A percentile compares a stretch with the other conserved stretches of the same genome.
These are phyloP conservation scores for Smittium culicis DNA, from an alignment of 371 early-diverging fungal genomes.

Conservation along the genomic window DNA sequence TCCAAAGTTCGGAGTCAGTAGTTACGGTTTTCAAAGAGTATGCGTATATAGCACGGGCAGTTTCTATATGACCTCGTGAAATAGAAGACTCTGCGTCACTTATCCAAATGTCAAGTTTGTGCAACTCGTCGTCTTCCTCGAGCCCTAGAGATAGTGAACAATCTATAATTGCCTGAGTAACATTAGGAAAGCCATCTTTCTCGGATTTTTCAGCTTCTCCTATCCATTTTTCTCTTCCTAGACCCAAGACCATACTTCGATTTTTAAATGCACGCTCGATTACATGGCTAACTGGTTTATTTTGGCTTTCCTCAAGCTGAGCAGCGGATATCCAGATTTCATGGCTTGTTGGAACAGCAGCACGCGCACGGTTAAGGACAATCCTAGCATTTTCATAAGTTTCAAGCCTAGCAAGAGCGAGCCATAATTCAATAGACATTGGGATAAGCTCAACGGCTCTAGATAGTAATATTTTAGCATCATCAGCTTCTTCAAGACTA, in stretches of 20 bases:
- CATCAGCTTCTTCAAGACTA: conserved; percentile 77
- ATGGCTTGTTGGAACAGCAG: conserved; percentile 69
- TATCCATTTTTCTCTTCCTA: conserved; percentile 83
- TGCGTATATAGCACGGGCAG: conserved; percentile 80
- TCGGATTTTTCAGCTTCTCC: conserved; percentile 77
- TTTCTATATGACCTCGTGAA: conserved; percentile 47
- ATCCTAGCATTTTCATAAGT: conserved; percentile 75
- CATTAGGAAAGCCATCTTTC: conserved; percentile 54
- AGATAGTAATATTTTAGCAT: conserved; percentile 76
- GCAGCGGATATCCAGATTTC: conserved; percentile 94
- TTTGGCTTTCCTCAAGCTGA: conserved; percentile 71
- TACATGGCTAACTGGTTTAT: conserved; percentile 48
- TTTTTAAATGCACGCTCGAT: conserved; percentile 40
- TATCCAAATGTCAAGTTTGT: conserved; percentile 68
- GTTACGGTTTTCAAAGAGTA: conserved; percentile 68
- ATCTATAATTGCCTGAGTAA: conserved; percentile 71
- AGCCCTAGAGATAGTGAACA: conserved; percentile 66
- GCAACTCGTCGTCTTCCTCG: conserved; percentile 43
- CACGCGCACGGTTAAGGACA: conserved; percentile 81
- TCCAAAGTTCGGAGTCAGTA: conserved; percentile 68
- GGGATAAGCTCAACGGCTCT: conserved; percentile 89
- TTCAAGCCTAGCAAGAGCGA: conserved; percentile 84
- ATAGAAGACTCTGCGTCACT: conserved; percentile 75
- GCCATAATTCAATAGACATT: conserved; percentile 81
- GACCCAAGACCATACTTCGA: conserved; percentile 33